Base-by-base conservation (phyloP, 352 stramenopile species). In the Thraustochytrium sp. region DNA sequence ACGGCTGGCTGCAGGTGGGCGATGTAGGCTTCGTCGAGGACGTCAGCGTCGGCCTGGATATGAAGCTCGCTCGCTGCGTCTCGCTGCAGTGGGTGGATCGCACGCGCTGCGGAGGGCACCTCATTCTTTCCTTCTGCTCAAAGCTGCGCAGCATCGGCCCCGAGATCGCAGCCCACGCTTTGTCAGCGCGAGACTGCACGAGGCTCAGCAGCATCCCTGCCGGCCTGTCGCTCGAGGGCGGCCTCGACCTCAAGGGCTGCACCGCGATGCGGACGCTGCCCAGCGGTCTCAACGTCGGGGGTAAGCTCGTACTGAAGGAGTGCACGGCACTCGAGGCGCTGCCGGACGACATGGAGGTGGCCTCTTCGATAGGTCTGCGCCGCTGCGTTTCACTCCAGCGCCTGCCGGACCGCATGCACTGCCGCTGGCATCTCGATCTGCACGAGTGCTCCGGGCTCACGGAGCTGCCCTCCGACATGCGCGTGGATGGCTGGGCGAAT, bases 231-330 rank as follows among this genome's bases (percentile, higher is more conserved):
- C 16, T 77, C 16, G 11, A 8, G 26, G 40, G 65, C 9, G 23
- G 13, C 13, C 37, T 77, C 18, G 65, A 77, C n/a, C 65, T 77
- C 40, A 77, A 77, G 46, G 42, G 42, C 5, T 77, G 65, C 46
- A n/a, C 13, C 8, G 21, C 65, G 13, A 16, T 77, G 13, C 5
- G 8, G 49, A 65, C 65, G 34, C 9, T 77, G 1, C 65, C 65
- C 18, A 13, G 23, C 11, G 65, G 42, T 5, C 65, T 77, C 8
- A 13, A 9, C 13, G 46, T 77, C n/a, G 65, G 65, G 9, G 31
- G 42, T 16, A 62, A 77, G 42, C 49, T 77, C 42, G 26, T 62
- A 64, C 49, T 77, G 1, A 77, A 55, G 42, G 65, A 77, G 34
- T 38, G 65, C 65, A 77, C 65, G 13, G 21, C 42, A 18, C 46